Conservation (phyloP, 2,329 filamentous ascomycete species). For the Fusarium albidum region DNA sequence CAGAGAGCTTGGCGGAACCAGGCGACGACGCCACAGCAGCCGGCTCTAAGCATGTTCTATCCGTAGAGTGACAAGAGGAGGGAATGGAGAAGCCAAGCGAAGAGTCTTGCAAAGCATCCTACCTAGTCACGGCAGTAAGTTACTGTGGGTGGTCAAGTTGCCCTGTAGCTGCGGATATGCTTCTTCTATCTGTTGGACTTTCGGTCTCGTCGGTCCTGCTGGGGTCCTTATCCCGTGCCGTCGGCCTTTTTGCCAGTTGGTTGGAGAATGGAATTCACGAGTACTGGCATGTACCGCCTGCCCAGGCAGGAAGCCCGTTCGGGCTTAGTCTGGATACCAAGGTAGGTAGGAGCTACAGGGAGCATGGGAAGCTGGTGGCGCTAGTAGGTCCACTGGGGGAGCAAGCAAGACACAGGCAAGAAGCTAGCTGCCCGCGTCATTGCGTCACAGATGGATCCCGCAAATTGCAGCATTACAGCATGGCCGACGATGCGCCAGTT, state of each 20-base stretch:
- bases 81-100: background rate
- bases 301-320: conserved; percentile 7
- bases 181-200: too few species aligned
- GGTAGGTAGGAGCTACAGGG: conserved; percentile 28
- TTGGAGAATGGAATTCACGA: too few species aligned
- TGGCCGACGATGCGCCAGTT: conserved; percentile 16
- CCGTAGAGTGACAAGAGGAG: background rate
- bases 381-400: conserved; percentile 24
- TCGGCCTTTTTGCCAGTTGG: conserved; percentile 2
- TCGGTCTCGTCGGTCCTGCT: too few species aligned
- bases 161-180: too few species aligned
- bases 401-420: conserved; percentile 4
- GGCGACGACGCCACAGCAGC: conserved; percentile 19
- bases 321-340: conserved; percentile 15
- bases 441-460: conserved; percentile 34
- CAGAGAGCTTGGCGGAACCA: conserved; percentile 11
- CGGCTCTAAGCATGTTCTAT: background rate
- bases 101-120: too few species aligned
- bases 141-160: too few species aligned
- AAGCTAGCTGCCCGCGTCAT: conserved; percentile 14
- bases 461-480: conserved; percentile 11
- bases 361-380: conserved; percentile 19
- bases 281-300: background rate
- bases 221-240: background rate
- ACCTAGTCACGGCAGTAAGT: too few species aligned